These are phyloP conservation scores for Mycena floridula DNA, from an alignment of 768 basidiomycete species.

Conservation along the genomic window DNA sequence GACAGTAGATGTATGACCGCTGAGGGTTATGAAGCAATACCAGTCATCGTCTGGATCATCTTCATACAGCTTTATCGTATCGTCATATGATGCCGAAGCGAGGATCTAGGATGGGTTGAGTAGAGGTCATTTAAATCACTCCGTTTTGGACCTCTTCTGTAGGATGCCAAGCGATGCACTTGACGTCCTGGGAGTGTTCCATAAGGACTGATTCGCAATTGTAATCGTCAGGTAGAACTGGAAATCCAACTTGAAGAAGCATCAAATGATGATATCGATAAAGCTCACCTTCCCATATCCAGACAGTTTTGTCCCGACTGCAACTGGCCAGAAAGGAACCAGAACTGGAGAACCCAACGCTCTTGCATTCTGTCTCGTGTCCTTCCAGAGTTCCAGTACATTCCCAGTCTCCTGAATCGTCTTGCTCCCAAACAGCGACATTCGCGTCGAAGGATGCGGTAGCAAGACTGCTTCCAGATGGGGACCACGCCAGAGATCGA, in stretches of 20 bases:
- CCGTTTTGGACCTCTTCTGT: constrained; percentile 69
- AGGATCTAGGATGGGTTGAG: constrained; percentile 57
- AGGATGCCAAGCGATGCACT: constrained; percentile 93
- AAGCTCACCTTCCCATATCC: constrained; percentile 91
- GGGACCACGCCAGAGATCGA: constrained; percentile 81
- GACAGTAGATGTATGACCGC: constrained; percentile 82
- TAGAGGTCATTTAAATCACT: constrained; percentile 4
- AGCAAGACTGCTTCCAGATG: constrained; percentile 79
- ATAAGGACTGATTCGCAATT: constrained; percentile 93
- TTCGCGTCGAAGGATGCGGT: constrained; percentile 93
- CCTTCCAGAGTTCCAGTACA: constrained; percentile 85
- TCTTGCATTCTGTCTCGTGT: constrained; percentile 96
- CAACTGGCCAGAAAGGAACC: constrained; percentile 87
- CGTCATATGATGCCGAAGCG: constrained; percentile 95
- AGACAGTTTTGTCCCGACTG: constrained; percentile 94
- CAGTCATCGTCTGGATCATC: constrained; percentile 96
- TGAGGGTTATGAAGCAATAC: constrained; percentile 79
- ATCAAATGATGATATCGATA: constrained; percentile 1
- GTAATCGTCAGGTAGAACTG: constrained; percentile 92
- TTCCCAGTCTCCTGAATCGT: constrained; percentile 72
- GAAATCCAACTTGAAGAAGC: constrained; percentile 1
- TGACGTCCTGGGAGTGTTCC: constrained; percentile 97
- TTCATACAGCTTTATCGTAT: constrained; percentile 87
- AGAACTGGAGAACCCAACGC: constrained; percentile 76
- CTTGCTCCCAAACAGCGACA: constrained; percentile 86